phyloP scores from a whole-genome alignment of 108 stramenopile species.

The Fistulifera solaris region DNA sequence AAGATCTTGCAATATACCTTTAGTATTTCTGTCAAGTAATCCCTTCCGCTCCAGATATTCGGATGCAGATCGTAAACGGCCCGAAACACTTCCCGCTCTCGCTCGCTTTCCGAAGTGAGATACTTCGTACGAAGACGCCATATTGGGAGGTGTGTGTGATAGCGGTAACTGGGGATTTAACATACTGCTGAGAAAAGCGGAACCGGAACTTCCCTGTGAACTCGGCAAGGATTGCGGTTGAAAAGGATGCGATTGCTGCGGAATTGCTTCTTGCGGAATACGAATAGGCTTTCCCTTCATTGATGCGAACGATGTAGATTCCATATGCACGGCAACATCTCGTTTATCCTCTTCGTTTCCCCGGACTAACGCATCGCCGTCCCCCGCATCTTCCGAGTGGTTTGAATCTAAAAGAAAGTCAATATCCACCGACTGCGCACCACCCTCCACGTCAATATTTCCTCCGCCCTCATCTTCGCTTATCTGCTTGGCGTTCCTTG shows the following conservation, averaged over 20 bases:
- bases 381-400: too few relatives aligned
- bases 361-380: too few relatives aligned
- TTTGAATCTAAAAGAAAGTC: too few relatives aligned
- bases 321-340: too few relatives aligned
- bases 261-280: constrained; percentile 1
- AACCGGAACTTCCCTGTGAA: constrained; percentile 10
- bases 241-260: neutral
- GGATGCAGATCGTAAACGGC: constrained; percentile 66
- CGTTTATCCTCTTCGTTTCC: too few relatives aligned
- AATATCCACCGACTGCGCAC: too few relatives aligned
- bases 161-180: constrained; percentile 9
- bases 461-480: too few relatives aligned
- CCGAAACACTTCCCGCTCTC: constrained; percentile 74
- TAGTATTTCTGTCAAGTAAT: constrained; percentile 71
- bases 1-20: constrained; percentile 84
- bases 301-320: neutral
- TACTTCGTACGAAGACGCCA: constrained; percentile 63
- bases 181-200: constrained; percentile 7
- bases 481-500: too few relatives aligned
- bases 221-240: constrained; percentile 1
- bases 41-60: constrained; percentile 78
- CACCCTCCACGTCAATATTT: too few relatives aligned
- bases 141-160: constrained; percentile 63
- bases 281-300: neutral
- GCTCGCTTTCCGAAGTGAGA: constrained; percentile 75